Conservation (phyloP, 139 green algal genomes). For the Chlorella sp. region DNA sequence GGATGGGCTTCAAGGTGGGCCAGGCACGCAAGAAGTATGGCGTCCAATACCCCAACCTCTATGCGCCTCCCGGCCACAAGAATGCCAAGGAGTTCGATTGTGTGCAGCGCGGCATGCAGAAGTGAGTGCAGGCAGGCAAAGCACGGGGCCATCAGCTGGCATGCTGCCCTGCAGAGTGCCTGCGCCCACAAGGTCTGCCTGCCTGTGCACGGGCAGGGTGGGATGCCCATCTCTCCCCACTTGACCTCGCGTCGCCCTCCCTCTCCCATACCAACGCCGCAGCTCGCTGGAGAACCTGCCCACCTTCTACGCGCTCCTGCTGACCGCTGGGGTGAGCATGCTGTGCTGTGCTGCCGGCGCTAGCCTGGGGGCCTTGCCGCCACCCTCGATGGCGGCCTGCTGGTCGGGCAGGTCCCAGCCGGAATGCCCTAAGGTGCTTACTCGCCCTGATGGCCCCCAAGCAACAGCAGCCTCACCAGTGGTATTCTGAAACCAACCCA, state of each 20-base stretch:
- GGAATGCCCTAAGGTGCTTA: too few species aligned
- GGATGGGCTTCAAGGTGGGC: conserved; percentile 28
- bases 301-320: conserved; percentile 26
- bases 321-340: conserved; percentile 10
- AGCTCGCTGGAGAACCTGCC: conserved; percentile 70
- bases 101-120: conserved; percentile 41
- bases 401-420: too few species aligned
- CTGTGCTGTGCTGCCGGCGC: too few species aligned
- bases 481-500: neutral
- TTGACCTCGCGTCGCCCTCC: too few species aligned
- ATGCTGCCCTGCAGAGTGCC: neutral
- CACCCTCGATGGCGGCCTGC: too few species aligned
- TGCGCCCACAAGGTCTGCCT: neutral
- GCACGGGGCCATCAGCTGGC: neutral
- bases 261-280: too few species aligned
- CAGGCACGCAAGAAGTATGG: conserved; percentile 27
- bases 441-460: neutral
- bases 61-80: conserved; percentile 19
- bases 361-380: too few species aligned
- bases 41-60: conserved; percentile 30
- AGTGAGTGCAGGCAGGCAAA: neutral
- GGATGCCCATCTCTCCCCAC: too few species aligned
- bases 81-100: conserved; percentile 61
- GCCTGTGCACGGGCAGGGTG: too few species aligned
- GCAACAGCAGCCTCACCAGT: too few species aligned